These are phyloP conservation scores for Arthrobotrys iridis DNA, from an alignment of 2,329 filamentous ascomycete species.

Conservation along the genomic window DNA sequence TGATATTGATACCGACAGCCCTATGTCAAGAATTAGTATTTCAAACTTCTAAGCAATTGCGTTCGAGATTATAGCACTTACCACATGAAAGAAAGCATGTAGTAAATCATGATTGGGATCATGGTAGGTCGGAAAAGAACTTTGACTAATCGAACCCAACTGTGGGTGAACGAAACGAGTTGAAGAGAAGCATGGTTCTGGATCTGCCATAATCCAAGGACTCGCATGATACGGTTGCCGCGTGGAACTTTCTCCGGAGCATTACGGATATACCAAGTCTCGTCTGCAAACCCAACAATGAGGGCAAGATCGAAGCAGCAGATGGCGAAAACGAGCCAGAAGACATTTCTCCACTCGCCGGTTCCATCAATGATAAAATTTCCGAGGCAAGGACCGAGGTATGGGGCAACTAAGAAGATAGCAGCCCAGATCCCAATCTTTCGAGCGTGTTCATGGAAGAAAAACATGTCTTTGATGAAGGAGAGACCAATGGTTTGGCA, in stretches of 20 bases:
- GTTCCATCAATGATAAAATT: constrained; percentile 65
- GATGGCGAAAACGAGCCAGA: constrained; percentile 65
- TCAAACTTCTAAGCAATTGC: background rate
- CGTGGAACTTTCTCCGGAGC: constrained; percentile 61
- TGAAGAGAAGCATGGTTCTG: constrained; percentile 59
- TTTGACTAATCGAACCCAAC: constrained; percentile 55
- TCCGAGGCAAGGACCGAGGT: constrained; percentile 64
- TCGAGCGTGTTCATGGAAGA: constrained; percentile 68
- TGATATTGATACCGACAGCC: constrained; percentile 58
- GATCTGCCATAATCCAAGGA: constrained; percentile 60
- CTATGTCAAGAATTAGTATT: constrained; percentile 28
- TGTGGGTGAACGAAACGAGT: constrained; percentile 57
- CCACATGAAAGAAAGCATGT: constrained; percentile 56
- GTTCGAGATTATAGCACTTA: constrained; percentile 21
- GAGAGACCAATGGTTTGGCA: constrained; percentile 65
- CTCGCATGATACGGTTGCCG: constrained; percentile 56
- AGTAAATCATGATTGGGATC: constrained; percentile 55
- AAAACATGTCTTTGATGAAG: constrained; percentile 70
- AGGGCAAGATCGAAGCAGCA: constrained; percentile 60
- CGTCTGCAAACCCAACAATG: constrained; percentile 63
- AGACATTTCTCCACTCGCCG: constrained; percentile 64
- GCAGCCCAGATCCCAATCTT: constrained; percentile 66
- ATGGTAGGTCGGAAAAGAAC: constrained; percentile 55
- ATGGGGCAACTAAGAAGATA: constrained; percentile 20
- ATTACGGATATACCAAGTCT: constrained; percentile 66